These are phyloP conservation scores for Acephala macrosclerotiorum DNA, from an alignment of 2,329 filamentous ascomycete genomes.

Conservation along the genomic window DNA sequence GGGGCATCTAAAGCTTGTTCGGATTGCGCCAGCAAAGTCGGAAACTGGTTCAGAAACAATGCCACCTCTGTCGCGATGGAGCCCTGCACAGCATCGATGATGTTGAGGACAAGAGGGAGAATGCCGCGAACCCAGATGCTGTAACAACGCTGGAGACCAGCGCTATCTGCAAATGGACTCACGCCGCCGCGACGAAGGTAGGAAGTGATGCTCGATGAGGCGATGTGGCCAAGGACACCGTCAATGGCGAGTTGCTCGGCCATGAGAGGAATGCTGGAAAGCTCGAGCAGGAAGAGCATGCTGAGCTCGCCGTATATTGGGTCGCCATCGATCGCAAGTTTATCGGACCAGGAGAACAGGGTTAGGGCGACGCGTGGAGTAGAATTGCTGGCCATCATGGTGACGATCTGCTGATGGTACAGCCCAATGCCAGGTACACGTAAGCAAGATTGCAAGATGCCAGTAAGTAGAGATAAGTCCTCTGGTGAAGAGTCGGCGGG, in stretches of 20 bases:
- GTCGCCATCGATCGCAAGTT: slow-evolving; percentile 78
- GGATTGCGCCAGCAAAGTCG: slow-evolving; percentile 76
- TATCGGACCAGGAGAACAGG: slow-evolving; percentile 93
- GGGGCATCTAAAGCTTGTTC: slow-evolving; percentile 74
- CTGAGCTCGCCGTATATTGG: slow-evolving; percentile 95
- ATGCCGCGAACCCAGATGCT: slow-evolving; percentile 90
- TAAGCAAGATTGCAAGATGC: slow-evolving; percentile 84
- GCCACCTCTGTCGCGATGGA: slow-evolving; percentile 86
- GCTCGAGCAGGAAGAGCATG: slow-evolving; percentile 84
- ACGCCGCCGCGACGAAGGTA: slow-evolving; percentile 76
- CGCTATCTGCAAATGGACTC: slow-evolving; percentile 79
- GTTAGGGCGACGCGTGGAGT: slow-evolving; percentile 83
- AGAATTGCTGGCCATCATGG: slow-evolving; percentile 74
- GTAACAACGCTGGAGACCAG: slow-evolving; percentile 77
- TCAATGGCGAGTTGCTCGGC: slow-evolving; percentile 92
- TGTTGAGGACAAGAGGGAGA: slow-evolving; percentile 86
- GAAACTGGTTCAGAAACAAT: slow-evolving; percentile 89
- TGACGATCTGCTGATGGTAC: slow-evolving; percentile 73
- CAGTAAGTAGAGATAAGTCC: slow-evolving; percentile 87
- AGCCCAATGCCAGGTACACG: slow-evolving; percentile 79
- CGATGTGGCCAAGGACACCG: slow-evolving; percentile 80
- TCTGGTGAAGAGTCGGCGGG: slow-evolving; percentile 71
- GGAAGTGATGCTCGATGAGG: slow-evolving; percentile 79
- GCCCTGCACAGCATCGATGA: slow-evolving; percentile 81
- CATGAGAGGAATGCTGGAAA: slow-evolving; percentile 80